Evolutionary conservation across 148 eudicot genomes (phyloP), one percentile per base, ranked within the genome.

Genomic region (Amaranthus hypochondriacus): DNA sequence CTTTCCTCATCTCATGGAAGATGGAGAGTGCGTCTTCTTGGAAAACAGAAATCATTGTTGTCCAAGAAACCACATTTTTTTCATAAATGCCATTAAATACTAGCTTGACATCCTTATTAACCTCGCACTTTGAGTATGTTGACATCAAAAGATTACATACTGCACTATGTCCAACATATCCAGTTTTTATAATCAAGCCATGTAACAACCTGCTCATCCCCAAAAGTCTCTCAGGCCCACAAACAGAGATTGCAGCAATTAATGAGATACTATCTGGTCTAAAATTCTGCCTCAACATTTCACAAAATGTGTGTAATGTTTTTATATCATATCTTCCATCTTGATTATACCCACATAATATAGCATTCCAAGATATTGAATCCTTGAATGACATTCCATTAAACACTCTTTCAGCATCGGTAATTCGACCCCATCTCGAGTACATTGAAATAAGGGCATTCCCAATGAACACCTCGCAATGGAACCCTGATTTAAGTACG

Each of bases 291-390:
- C 79, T 88, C 77, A 85, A 69, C 97, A 95, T 89, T 79, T 88
- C 83, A 72, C 69, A 50, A 81, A 87, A 95, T 18, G 83, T 88
- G 75, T 47, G 69, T 72, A 88, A 80, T 0, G 92, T 88, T 79
- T 88, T 82, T 48, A 43, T 10, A 28, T 88, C 90, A 75, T 80
- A 82, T 72, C 79, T 83, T 62, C 96, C 93, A 75, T 86, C 90
- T 77, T 91, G 97, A 73, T 84, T 79, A 71, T 86, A 94, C 39
- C 96, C 98, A 21, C 96, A 89, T 51, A 94, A 66, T 73, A 94
- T 81, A 15, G 98, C 89, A 80, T 94, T 94, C 97, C 97, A 94
- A 6, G 98, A 89, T n/a, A 95, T 92, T 72, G 81, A 75, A 87
- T 95, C 98, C 77, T 82, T 95, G 13, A 43, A 65, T 8, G 83